Conservation (phyloP, 2,329 filamentous ascomycete species). For the Blastomyces silverae region DNA sequence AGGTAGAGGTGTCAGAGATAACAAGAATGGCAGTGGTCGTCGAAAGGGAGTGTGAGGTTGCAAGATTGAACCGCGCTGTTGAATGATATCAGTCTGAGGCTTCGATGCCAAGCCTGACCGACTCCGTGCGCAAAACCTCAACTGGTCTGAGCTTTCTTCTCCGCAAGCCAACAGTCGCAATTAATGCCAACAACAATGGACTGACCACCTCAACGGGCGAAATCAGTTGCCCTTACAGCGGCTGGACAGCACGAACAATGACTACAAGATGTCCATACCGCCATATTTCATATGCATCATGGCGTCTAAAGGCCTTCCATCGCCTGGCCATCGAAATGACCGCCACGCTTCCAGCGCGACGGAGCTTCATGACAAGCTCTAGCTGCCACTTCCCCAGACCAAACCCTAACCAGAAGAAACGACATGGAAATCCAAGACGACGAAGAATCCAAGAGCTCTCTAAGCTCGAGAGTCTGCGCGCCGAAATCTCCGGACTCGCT, state of each 20-base stretch:
- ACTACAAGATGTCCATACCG: conserved; percentile 12
- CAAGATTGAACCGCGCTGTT: neutral
- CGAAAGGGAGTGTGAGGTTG: neutral
- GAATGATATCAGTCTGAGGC: neutral
- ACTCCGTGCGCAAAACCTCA: neutral
- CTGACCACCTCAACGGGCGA: neutral
- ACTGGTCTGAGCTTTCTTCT: neutral
- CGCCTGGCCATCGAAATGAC: conserved; percentile 21
- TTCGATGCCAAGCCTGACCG: neutral
- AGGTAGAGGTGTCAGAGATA: neutral
- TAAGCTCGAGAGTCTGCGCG: neutral
- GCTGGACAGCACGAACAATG: conserved; percentile 1
- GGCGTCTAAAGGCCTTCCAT: conserved; percentile 29
- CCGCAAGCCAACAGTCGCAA: neutral
- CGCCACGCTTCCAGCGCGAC: neutral
- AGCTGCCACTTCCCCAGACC: conserved; percentile 9
- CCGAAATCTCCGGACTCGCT: conserved; percentile 5
- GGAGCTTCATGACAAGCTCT: conserved; percentile 19
- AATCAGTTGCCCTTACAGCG: neutral
- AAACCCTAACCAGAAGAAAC: conserved; percentile 12
- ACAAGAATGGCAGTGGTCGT: neutral
- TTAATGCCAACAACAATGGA: neutral
- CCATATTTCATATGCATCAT: conserved; percentile 30
- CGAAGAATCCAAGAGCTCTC: conserved; percentile 11
- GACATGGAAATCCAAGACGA: conserved; percentile 7